phyloP scores from a whole-genome alignment of 352 stramenopile species.

The Globisporangium recalcitrans region DNA sequence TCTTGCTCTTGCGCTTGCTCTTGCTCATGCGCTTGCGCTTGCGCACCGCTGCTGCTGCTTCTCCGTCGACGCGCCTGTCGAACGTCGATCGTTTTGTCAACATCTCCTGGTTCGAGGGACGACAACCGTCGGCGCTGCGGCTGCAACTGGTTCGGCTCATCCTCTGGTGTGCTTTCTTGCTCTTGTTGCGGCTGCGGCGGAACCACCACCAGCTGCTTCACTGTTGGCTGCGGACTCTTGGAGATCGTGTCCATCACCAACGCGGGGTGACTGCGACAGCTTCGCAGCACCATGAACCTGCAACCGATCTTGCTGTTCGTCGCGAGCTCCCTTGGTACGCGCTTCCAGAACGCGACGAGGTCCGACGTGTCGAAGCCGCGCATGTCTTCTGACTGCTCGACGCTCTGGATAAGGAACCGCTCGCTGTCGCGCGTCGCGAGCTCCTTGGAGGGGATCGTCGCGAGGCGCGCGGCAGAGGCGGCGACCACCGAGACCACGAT shows the following conservation, averaged over 20 bases:
- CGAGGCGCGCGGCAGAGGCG: slow-evolving; percentile 25
- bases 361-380: slow-evolving; percentile 31
- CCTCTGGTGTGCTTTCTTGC: slow-evolving; percentile 11
- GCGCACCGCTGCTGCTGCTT: slow-evolving; percentile 1
- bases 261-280: background rate
- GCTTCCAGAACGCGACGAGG: slow-evolving; percentile 51
- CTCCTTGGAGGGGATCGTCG: slow-evolving; percentile 26
- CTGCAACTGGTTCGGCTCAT: slow-evolving; percentile 18
- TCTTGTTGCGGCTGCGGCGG: slow-evolving; percentile 15
- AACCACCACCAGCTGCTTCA: slow-evolving; percentile 3
- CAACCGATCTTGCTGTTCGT: slow-evolving; percentile 66
- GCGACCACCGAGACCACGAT: slow-evolving; percentile 39
- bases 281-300: slow-evolving; percentile 26
- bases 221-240: slow-evolving; percentile 12
- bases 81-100: slow-evolving; percentile 14
- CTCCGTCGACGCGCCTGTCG: background rate
- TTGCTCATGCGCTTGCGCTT: background rate
- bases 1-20: background rate
- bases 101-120: background rate
- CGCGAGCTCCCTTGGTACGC: slow-evolving; percentile 42
- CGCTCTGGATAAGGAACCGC: slow-evolving; percentile 53
- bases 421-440: slow-evolving; percentile 35
- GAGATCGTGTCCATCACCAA: slow-evolving; percentile 5
- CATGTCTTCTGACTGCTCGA: slow-evolving; percentile 41
- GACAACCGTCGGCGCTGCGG: slow-evolving; percentile 10